Base-by-base conservation (phyloP, 805 yeast genomes). In the Ogataea sp. region DNA sequence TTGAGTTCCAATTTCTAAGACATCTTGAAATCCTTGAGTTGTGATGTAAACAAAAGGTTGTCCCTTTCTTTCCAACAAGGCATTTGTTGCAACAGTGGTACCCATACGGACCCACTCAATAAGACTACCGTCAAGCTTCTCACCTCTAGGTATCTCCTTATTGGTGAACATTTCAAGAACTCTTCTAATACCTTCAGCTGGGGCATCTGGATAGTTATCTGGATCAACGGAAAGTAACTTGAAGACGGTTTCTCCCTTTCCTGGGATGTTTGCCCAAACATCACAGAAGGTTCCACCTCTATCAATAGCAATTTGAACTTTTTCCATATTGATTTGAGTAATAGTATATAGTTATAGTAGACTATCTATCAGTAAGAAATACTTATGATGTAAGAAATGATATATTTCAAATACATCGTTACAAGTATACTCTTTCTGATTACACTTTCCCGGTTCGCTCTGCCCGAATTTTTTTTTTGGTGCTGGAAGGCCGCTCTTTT, bases 241-340 rank as follows among this genome's bases (percentile, higher is more conserved):
- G 43, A 52, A 71, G 39, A 58, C 58, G 7, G 39, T 34, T 39
- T 71, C 75, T 2, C 52, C 58, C 32, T 61, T 58, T 28, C 53
- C 56, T 2, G 73, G 73, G 25, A 68, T 61, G 36, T 58, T 61
- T 35, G 73, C 74, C 39, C 67, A 61, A 28, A 69, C 68, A 47
- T 70, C 75, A 34, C 70, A 63, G 50, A 70, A 70, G 11, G 71
- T 67, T 43, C 73, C 73, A 35, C 73, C 73, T 21, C 53, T 46
- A 32, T 49, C 53, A 7, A 42, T 42, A 17, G 45, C 43, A 6
- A 43, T 43, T 38, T 40, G 33, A 6, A 30, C 33, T 30, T 17
- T 30, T 5, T 18, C 21, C 33, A 30, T 28, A 11, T 6, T 28
- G 7, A 4, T 23, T 7, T 11, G 7, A 23, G 10, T 8, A 23